These are phyloP conservation scores for Curvularia eragrostidis DNA, from an alignment of 2,329 filamentous ascomycete genomes.

Conservation along the genomic window DNA sequence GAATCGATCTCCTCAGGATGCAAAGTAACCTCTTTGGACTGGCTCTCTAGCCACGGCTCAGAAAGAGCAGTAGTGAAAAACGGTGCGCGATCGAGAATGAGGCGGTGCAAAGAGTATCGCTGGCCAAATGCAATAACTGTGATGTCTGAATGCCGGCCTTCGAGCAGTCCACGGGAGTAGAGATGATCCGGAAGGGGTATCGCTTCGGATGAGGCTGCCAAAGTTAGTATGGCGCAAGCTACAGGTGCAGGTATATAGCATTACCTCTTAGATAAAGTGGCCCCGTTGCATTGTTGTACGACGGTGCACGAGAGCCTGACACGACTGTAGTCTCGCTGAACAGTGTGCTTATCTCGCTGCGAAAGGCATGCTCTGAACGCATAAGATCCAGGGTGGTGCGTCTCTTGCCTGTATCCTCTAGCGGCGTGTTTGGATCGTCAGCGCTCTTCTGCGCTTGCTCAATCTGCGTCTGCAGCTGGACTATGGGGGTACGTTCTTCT, in stretches of 20 bases:
- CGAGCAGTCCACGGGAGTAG: constrained; percentile 59
- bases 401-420: constrained; percentile 38
- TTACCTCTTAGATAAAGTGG: constrained; percentile 45
- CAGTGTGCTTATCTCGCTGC: constrained; percentile 54
- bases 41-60: constrained; percentile 63
- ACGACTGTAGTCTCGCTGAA: constrained; percentile 52
- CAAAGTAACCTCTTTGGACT: constrained; percentile 59
- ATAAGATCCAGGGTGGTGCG: constrained; percentile 37
- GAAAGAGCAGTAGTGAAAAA: constrained; percentile 63
- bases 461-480: constrained; percentile 45
- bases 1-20: constrained; percentile 61
- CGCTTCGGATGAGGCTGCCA: constrained; percentile 44
- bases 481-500: constrained; percentile 38
- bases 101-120: constrained; percentile 60
- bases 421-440: constrained; percentile 55
- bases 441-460: constrained; percentile 56
- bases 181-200: constrained; percentile 59
- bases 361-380: constrained; percentile 49
- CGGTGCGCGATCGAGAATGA: constrained; percentile 62
- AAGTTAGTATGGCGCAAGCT: constrained; percentile 21
- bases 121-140: constrained; percentile 61
- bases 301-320: constrained; percentile 51
- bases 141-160: constrained; percentile 62
- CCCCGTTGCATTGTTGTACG: constrained; percentile 50
- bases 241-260: too few species aligned